Evolutionary conservation across 208 protist genomes (phyloP), one percentile per base, ranked within the genome.

Genomic region (Wallacemonas sp.): DNA sequence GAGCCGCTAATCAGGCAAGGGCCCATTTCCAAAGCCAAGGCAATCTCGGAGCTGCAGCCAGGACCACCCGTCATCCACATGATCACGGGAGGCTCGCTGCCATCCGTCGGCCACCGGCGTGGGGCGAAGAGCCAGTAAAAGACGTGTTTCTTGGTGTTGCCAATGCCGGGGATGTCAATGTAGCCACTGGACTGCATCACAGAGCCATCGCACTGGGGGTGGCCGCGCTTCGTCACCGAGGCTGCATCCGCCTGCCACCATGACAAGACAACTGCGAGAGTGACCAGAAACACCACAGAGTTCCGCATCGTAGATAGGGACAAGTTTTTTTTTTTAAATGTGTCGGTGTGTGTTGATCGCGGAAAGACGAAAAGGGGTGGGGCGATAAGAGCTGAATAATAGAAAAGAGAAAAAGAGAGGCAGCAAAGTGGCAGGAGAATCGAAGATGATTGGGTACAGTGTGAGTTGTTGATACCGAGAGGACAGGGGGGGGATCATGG

Each of bases 51-150:
- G 66, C 81, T 87, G 78, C 90, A 96, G 50, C 96, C 96, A 1
- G 96, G 94, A 23, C 96, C 94, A 49, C 96, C 96, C 22, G 84
- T 93, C 67, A 97, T 76, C 90, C 91, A 98, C 26, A 97, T 31
- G 10, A 98, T 69, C 44, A 97, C 71, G 8, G 92, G 92, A 11
- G 75, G 61, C 42, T 32, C 23, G 16, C 29, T 64, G 54, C 72
- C 89, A 46, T 67, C 76, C 14, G 65, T 50, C 2, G 87, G 79
- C 28, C 41, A 61, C 50, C 71, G 29, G 31, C 87, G 79, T 10
- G 82, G 77, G 20, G 78, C 77, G 62, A 97, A 96, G 49, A 86
- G 67, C 93, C 95, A 98, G 81, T 93, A 98, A 70, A 98, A 98
- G 74, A 82, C 82, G 65, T 92, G 76, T 64, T 90, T 85, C 52